These are phyloP conservation scores for Cymodocea nodosa DNA, from an alignment of 116 monocot species.

Conservation along the genomic window DNA sequence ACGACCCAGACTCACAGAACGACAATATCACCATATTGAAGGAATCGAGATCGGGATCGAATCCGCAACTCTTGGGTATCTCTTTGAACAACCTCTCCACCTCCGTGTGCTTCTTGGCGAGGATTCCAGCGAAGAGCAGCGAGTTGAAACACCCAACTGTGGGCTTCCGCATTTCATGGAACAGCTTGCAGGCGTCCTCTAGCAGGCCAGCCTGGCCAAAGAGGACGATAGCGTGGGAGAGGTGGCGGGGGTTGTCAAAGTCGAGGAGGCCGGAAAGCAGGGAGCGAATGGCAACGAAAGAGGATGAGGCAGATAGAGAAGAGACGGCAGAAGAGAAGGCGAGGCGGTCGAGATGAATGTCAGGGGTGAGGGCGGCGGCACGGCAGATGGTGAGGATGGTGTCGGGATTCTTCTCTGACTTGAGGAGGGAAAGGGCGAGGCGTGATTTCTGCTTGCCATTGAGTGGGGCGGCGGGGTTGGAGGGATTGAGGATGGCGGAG, in stretches of 20 bases:
- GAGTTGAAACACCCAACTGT: slow-evolving; percentile 44
- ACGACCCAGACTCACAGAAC: slow-evolving; percentile 59
- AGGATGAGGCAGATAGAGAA: slow-evolving; percentile 23
- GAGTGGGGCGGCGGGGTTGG: slow-evolving; percentile 35
- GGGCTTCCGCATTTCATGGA: slow-evolving; percentile 19
- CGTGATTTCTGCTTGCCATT: slow-evolving; percentile 44
- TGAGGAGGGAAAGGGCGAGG: slow-evolving; percentile 43
- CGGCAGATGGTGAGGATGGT: slow-evolving; percentile 44
- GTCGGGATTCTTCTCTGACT: slow-evolving; percentile 30
- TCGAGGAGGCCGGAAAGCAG: slow-evolving; percentile 23
- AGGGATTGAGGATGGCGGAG: slow-evolving; percentile 46
- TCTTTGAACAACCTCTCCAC: slow-evolving; percentile 46
- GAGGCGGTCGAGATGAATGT: slow-evolving; percentile 43
- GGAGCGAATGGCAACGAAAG: slow-evolving; percentile 29
- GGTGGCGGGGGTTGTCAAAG: slow-evolving; percentile 11
- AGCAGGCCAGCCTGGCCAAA: slow-evolving; percentile 65
- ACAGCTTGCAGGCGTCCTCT: slow-evolving; percentile 48
- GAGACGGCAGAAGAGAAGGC: slow-evolving; percentile 47
- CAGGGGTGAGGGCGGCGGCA: slow-evolving; percentile 39
- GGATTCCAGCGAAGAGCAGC: slow-evolving; percentile 65
- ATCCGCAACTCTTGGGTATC: slow-evolving; percentile 20
- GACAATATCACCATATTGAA: slow-evolving; percentile 66
- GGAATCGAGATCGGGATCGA: slow-evolving; percentile 46
- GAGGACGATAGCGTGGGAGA: slow-evolving; percentile 63
- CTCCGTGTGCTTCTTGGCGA: slow-evolving; percentile 39